Evolutionary conservation across 2,329 filamentous ascomycete species (phyloP).

Genomic region (Thelonectria discophora): DNA sequence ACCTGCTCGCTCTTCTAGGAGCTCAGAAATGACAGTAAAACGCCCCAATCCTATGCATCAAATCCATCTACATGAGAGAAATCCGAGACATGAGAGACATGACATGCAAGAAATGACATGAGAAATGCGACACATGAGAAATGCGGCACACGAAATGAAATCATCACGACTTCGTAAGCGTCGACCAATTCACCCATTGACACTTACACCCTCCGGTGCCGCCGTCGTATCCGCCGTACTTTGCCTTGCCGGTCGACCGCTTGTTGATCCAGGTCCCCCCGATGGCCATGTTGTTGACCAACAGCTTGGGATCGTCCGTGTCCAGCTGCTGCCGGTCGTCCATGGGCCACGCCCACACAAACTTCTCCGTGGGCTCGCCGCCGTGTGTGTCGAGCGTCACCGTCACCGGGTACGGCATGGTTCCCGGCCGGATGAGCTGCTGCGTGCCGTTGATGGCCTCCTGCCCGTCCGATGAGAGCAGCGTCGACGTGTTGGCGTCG

Average conservation of each 20-base stretch:
- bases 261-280: slow-evolving; percentile 65
- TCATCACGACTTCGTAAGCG: slow-evolving; percentile 14
- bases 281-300: slow-evolving; percentile 59
- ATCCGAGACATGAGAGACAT: too few species aligned
- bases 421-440: slow-evolving; percentile 58
- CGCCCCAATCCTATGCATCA: slow-evolving; percentile 7
- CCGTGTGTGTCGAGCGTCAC: slow-evolving; percentile 70
- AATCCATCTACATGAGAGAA: slow-evolving; percentile 5
- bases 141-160: slow-evolving; percentile 9
- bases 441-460: slow-evolving; percentile 39
- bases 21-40: slow-evolving; percentile 5
- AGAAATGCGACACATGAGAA: too few species aligned
- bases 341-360: slow-evolving; percentile 63
- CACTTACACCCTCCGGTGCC: slow-evolving; percentile 70
- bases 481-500: slow-evolving; percentile 54
- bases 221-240: slow-evolving; percentile 69
- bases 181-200: slow-evolving; percentile 65
- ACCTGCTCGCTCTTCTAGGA: slow-evolving; percentile 9
- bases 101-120: too few species aligned
- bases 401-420: slow-evolving; percentile 71
- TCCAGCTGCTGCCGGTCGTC: slow-evolving; percentile 57
- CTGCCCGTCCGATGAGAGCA: slow-evolving; percentile 43
- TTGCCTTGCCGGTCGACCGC: slow-evolving; percentile 53
- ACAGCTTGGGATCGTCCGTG: slow-evolving; percentile 52
- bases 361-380: slow-evolving; percentile 61